phyloP scores from a whole-genome alignment of 352 stramenopile species.

The Peronospora belbahrii region DNA sequence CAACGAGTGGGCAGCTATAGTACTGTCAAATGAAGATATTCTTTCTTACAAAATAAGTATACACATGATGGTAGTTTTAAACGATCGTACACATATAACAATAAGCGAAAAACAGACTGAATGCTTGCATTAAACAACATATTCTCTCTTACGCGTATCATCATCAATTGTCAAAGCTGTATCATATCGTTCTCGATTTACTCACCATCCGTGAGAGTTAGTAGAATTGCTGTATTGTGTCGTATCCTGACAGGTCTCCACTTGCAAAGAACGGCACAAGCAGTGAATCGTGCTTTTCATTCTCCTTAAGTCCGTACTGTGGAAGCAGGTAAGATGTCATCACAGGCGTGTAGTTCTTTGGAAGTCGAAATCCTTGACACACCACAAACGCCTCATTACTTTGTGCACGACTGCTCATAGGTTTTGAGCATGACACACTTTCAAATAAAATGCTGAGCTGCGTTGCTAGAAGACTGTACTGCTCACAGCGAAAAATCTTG shows the following conservation, averaged over 20 bases:
- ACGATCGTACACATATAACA: too few species aligned
- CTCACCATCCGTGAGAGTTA: conserved; percentile 9
- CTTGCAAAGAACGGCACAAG: conserved; percentile 90
- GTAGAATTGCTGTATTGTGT: conserved; percentile 52
- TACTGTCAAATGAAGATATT: too few species aligned
- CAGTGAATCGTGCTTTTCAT: conserved; percentile 44
- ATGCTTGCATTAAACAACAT: conserved; percentile 37
- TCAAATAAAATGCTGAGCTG: conserved; percentile 96
- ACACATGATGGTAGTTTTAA: too few species aligned
- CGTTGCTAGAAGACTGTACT: conserved; percentile 93
- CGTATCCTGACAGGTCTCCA: conserved; percentile 90
- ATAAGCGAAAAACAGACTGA: too few species aligned
- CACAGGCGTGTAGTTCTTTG: conserved; percentile 68
- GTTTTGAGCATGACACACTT: conserved; percentile 94
- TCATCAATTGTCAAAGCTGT: too few species aligned
- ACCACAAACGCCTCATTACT: conserved; percentile 97
- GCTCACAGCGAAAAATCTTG: conserved; percentile 98
- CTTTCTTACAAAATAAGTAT: too few species aligned
- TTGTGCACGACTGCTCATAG: conserved; percentile 92
- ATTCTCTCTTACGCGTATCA: too few species aligned
- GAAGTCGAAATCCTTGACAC: conserved; percentile 89
- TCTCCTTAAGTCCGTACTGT: conserved; percentile 42
- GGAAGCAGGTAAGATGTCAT: conserved; percentile 81
- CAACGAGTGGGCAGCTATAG: too few species aligned
- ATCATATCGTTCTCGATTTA: conserved; percentile 15